Evolutionary conservation across 352 stramenopile genomes (phyloP), one percentile per base, ranked within the genome.

Genomic region (Blastocystis sp.): DNA sequence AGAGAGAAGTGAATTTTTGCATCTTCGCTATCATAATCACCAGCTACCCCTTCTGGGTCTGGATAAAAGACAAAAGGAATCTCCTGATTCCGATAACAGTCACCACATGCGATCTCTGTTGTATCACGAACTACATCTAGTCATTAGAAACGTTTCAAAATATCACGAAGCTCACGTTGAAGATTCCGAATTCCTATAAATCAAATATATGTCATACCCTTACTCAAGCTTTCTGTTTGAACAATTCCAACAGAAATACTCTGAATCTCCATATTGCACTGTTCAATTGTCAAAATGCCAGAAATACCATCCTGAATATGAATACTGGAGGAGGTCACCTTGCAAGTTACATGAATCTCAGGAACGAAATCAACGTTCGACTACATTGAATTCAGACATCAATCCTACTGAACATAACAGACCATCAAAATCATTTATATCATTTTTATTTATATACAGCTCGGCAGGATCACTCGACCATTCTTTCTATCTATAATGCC

Each of bases 221-320:
- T n/a, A 84, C 73, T 27, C 24, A 84, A 35, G 3, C 11, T 54
- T 30, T 84, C 73, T 35, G 64, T 35, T n/a, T 84, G 73, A 9
- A 84, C 24, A 33, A 84, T 27, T 22, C 48, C 73, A 22, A 84
- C 53, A 15, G 73, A 84, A 33, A 84, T 66, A 37, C 40, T 69
- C 51, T 84, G 48, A 56, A 84, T 84, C 51, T 42, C 73, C 73
- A 84, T 84, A 42, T 84, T 84, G 73, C 73, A 84, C 30, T 84
- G 73, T 17, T 84, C 73, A 54, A 84, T 57, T 22, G 56, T 84
- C 5, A 84, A 15, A 13, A 1, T 42, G 6, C 73, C 73, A 17
- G 42, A 60, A 42, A 84, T 68, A 9, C 73, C 51, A 24, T 84
- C 51, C 13, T 24, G 0, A 33, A 84, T 84, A 17, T 48, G 22